Percentiles rank a stretch among this genome's conserved stretches.
Conservation (phyloP, 257 asterid species). For the Primulina eburnea region DNA sequence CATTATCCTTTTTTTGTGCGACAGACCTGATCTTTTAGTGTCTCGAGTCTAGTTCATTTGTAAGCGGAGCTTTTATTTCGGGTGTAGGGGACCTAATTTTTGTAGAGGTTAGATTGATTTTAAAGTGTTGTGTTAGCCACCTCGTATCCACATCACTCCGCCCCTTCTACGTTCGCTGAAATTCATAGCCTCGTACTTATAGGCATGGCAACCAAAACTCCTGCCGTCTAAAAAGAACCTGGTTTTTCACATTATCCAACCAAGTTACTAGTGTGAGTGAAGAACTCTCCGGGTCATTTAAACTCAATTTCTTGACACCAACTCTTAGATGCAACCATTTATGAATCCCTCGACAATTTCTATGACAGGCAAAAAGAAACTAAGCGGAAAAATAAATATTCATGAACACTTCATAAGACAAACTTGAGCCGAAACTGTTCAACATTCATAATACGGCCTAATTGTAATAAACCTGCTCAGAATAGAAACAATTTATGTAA, state of each 20-base stretch:
- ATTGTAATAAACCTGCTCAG: too few relatives aligned
- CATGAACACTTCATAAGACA: neutral
- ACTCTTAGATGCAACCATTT: neutral
- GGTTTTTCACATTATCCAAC: too few relatives aligned
- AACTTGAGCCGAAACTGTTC: neutral
- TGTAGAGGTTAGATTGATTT: neutral
- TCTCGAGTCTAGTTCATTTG: neutral
- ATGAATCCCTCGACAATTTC: neutral
- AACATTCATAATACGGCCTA: too few relatives aligned
- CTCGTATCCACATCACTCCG: neutral
- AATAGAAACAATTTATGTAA: neutral
- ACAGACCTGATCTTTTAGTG: neutral
- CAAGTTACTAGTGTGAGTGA: neutral
- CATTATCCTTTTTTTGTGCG: neutral
- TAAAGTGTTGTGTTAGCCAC: neutral
- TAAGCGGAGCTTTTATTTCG: neutral
- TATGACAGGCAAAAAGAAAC: neutral
- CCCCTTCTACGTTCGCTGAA: neutral
- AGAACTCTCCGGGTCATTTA: neutral
- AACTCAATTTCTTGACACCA: neutral
- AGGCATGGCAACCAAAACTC: too few relatives aligned
- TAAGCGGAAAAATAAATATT: neutral
- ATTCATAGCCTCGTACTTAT: neutral
- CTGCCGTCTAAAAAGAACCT: too few relatives aligned
- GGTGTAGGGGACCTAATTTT: neutral